A percentile compares a stretch with the other conserved stretches of the same genome.
Evolutionary conservation across 257 asterid species (phyloP).

Genomic region (Orobanche coerulescens): DNA sequence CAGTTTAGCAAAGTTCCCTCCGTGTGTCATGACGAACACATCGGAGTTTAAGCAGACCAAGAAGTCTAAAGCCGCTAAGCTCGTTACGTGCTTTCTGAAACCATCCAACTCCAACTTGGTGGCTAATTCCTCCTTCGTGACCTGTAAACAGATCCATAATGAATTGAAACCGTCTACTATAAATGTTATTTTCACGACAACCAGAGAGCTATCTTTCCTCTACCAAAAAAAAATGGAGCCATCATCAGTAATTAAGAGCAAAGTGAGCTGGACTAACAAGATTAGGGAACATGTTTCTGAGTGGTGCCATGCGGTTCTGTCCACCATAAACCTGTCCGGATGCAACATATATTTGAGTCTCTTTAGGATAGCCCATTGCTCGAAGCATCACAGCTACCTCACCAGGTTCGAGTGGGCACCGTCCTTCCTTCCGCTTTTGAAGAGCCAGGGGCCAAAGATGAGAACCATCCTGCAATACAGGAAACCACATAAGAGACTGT

Average conservation of each 20-base stretch:
- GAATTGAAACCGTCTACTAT: background rate
- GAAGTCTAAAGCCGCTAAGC: slow-evolving; percentile 97
- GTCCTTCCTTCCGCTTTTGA: slow-evolving; percentile 98
- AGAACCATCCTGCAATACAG: slow-evolving; percentile 78
- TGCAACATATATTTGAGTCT: slow-evolving; percentile 96
- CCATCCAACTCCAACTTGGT: slow-evolving; percentile 69
- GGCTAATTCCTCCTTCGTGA: slow-evolving; percentile 89
- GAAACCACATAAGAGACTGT: too few species aligned
- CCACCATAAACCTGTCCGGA: slow-evolving; percentile 99
- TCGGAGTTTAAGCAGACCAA: slow-evolving; percentile 93
- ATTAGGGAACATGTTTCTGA: slow-evolving; percentile 97
- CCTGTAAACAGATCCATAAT: slow-evolving; percentile 40
- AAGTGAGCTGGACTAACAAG: slow-evolving; percentile 46
- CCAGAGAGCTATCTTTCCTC: too few species aligned
- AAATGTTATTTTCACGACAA: too few species aligned
- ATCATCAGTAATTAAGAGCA: background rate
- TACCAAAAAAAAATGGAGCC: too few species aligned
- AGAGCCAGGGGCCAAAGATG: slow-evolving; percentile 97
- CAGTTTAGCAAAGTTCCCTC: slow-evolving; percentile 92
- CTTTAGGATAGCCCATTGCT: slow-evolving; percentile 97
- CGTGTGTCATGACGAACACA: slow-evolving; percentile 97
- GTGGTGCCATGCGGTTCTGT: slow-evolving; percentile 98
- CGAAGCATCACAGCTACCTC: slow-evolving; percentile 99
- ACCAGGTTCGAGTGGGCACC: slow-evolving; percentile 98
- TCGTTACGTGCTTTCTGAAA: slow-evolving; percentile 91